Evolutionary conservation across 1,139 yeast species (phyloP), one percentile per base, ranked within the genome.

Genomic region (Kodamaea arcana): DNA sequence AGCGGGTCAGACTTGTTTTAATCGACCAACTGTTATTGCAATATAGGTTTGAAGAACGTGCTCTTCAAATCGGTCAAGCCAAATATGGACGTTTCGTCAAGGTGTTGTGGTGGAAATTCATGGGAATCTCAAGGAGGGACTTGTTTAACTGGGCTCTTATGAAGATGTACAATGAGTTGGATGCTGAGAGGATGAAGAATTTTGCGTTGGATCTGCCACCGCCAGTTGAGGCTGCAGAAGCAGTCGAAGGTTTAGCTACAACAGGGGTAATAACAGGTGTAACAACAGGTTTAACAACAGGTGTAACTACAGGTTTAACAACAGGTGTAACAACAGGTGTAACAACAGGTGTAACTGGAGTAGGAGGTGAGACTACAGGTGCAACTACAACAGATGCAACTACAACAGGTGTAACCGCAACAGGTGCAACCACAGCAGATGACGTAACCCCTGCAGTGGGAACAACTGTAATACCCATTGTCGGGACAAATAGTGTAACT

Each of bases 91-190:
- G 51, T 11, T 46, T 70, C 35, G 52, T 58, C 37, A 62, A 61
- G 47, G 47, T 54, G n/a, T 13, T 72, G 0, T 72, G 74, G 53
- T 79, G 83, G 82, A 54, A 51, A 30, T 15, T 73, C 3, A 73
- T 79, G 80, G 83, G 83, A 1, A 65, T 80, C 27, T 45, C 65
- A 2, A 64, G 52, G 36, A 43, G 49, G 2, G 77, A 78, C 44
- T 47, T 80, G 33, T 69, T 65, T 47, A 64, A 76, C 51, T 72
- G 77, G 63, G 76, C 73, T 15, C 78, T 78, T 14, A 52, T 77
- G 30, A 50, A 54, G 25, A 50, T 63, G 23, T 74, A 70, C 42
- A 53, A 49, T 24, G 45, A 48, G 17, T 34, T 29, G 27, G 41
- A 38, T 28, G 32, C 22, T 10, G 24, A 24, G 25, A 26, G 47